Base-by-base conservation (phyloP, 768 basidiomycete species). In the Lyophyllum decastes region DNA sequence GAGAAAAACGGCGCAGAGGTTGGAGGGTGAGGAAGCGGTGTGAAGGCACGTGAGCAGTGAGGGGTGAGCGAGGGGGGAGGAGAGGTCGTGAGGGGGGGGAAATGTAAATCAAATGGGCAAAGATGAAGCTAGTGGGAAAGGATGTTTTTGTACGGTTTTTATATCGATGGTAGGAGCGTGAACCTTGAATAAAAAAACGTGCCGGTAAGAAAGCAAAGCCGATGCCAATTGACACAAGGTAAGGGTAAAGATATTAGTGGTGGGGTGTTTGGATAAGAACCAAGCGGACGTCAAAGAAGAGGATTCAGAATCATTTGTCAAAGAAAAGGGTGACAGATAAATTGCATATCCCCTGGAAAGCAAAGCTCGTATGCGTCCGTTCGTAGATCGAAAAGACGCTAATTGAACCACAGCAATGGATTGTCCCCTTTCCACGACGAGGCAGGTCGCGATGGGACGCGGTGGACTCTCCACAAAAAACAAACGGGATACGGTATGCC, bases 131-230 rank as follows among this genome's bases (percentile, higher is more conserved):
- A 63, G 64, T 66, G 68, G 64, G 61, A 61, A 66, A 61, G 67
- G 69, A 72, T 82, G 72, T 85, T 84, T 84, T 84, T 83, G 75
- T 76, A 64, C 62, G 68, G 74, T 71, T 75, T 71, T 78, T 72
- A 70, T 74, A 73, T 78, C 71, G 64, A 69, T 69, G 67, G 63
- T 47, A 49, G 49, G 58, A 58, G 55, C 38, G 44, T 62, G 46
- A 62, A 59, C 61, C 52, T 58, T 57, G 62, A 59, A 60, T 60
- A 60, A 59, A 57, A 64, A 41, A 66, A 68, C 63, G 67, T 55
- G 61, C 66, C 60, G 62, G 68, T 4, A 59, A 54, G 56, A 60
- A 65, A 71, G 66, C 74, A 73, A 71, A 72, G 70, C 75, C 73
- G 67, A 71, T 71, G 68, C 61, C 66, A 73, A 67, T 70, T 73